Evolutionary conservation across 225 moss, liverwort and hornwort genomes (phyloP).

Genomic region (Asterella californica): DNA sequence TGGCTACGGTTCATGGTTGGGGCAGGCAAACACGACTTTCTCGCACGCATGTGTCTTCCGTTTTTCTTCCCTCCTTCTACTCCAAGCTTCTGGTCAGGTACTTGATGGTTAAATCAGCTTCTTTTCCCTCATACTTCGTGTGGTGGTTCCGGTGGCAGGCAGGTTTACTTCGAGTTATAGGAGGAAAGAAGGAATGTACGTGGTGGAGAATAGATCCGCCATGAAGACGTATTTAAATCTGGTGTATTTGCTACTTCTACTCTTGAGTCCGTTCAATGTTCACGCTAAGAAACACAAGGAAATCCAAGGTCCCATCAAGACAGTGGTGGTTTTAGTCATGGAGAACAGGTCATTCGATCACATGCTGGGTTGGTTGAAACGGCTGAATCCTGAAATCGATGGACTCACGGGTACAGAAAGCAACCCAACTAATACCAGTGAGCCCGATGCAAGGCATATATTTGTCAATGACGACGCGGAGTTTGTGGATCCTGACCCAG

Average conservation of each 20-base stretch:
- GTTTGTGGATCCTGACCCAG: conserved; percentile 94
- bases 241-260: neutral
- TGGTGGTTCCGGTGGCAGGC: conserved; percentile 2
- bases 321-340: conserved; percentile 86
- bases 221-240: conserved; percentile 4
- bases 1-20: neutral
- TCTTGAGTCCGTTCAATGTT: conserved; percentile 10
- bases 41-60: neutral
- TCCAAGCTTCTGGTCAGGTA: neutral
- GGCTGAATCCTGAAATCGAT: conserved; percentile 65
- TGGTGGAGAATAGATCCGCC: neutral
- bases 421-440: conserved; percentile 42
- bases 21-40: neutral
- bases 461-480: conserved; percentile 74
- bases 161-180: neutral
- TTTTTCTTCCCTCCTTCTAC: neutral
- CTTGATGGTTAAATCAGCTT: neutral
- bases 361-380: conserved; percentile 85
- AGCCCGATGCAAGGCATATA: conserved; percentile 32
- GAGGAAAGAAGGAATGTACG: neutral
- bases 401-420: conserved; percentile 77
- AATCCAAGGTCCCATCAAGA: conserved; percentile 77
- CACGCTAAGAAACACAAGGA: neutral
- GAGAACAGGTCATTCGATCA: conserved; percentile 98
- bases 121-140: neutral